Evolutionary conservation across 2,329 filamentous ascomycete genomes (phyloP), one percentile per base, ranked within the genome.

Genomic region (Cryphonectria carpinicola): DNA sequence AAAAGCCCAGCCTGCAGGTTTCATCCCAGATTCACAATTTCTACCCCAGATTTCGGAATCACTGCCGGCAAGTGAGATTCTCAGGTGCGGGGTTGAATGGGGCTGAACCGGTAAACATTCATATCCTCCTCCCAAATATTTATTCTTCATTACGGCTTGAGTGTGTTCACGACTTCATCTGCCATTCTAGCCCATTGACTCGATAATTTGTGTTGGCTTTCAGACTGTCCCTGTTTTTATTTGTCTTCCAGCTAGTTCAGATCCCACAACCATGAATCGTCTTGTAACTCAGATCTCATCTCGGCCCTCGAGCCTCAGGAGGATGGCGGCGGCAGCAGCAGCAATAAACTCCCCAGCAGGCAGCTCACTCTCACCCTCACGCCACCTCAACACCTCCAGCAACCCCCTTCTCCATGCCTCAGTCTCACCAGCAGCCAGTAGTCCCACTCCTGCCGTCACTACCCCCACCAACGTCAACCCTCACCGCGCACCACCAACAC

Each of bases 401-500:
- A 5, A 32, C 13, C 67, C 46, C 22, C 67, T 49, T 14, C 35
- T 68, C 11, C 64, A 61, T 14, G 70, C 67, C 70, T 67, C 70
- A 4, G 58, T 70, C 64, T 66, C 64, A 52, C n/a, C 49, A 17
- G 32, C 58, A 65, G 39, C 60, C 22, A 60, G 14, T 10, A 60
- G 3, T 22, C 4, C 17, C 68, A 41, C 28, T 28, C 28, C 28
- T 28, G 28, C 37, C 52, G 19, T 49, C 60, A 17, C 35, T n/a
- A 22, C 25, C 67, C 10, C 35, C 37, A 13, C 37, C 61, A 49
- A 25, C 35, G 28, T 13, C 4, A 39, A 67, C 11, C 41, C 65
- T 10, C 56, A 69, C 46, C 68, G 68, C 1, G 70, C 70, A 19
- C 67, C 70, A 13, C 71, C 71, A 2, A 68, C 66, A 17, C 69